phyloP scores from a whole-genome alignment of 306 rosid genomes.

The Inga laurina region DNA sequence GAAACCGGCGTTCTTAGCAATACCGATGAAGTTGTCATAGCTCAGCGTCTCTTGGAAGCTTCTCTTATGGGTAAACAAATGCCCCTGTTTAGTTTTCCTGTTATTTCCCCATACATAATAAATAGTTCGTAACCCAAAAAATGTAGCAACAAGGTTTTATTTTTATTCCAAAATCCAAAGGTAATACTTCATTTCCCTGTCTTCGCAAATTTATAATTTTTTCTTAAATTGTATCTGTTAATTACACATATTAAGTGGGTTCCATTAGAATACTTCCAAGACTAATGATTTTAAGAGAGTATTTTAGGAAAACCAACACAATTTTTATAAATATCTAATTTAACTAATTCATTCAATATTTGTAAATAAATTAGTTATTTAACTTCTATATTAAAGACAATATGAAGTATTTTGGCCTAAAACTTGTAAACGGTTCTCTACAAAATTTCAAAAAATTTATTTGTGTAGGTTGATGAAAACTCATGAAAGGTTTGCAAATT shows the following conservation, averaged over 20 bases:
- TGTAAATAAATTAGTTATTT: too few species aligned
- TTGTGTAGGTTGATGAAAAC: not conserved
- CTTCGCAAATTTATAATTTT: not conserved
- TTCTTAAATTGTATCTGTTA: too few species aligned
- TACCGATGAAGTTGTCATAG: constrained; percentile 63
- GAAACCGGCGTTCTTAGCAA: constrained; percentile 54
- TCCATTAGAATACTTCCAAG: too few species aligned
- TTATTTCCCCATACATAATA: too few species aligned
- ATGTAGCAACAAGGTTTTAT: too few species aligned
- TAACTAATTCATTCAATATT: not conserved
- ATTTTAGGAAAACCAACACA: too few species aligned
- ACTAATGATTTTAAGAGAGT: too few species aligned
- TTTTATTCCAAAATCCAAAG: too few species aligned
- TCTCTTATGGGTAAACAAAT: constrained; percentile 53
- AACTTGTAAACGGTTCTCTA: not conserved
- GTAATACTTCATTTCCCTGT: too few species aligned
- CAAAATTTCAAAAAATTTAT: not conserved
- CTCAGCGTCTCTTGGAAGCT: constrained; percentile 49
- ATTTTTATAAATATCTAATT: not conserved
- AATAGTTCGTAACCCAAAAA: too few species aligned
- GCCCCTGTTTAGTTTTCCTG: not conserved
- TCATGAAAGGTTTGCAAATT: not conserved
- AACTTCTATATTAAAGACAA: too few species aligned
- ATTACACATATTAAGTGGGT: not conserved
- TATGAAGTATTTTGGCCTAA: not conserved